Evolutionary conservation across 345 rosid species (phyloP).

Genomic region (Salix arbutifolia): DNA sequence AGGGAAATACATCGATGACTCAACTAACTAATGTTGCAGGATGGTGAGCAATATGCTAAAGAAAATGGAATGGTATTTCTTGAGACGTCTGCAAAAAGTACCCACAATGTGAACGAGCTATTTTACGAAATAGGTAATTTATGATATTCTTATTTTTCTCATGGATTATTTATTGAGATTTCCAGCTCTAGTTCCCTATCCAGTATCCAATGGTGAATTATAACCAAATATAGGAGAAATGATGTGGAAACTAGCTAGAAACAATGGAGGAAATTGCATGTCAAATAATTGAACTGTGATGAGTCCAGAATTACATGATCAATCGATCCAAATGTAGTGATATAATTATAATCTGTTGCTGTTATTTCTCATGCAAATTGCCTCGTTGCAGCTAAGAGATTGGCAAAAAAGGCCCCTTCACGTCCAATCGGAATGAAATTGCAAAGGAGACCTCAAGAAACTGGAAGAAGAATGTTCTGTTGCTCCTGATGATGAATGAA

Average conservation of each 20-base stretch:
- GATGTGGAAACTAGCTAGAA: neutral
- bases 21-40: slow-evolving; percentile 35
- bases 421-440: slow-evolving; percentile 64
- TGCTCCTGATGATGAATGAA: slow-evolving; percentile 41
- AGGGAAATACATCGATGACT: neutral
- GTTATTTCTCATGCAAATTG: neutral
- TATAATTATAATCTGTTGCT: neutral
- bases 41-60: slow-evolving; percentile 57
- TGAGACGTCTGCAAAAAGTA: slow-evolving; percentile 69
- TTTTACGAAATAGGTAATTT: slow-evolving; percentile 65
- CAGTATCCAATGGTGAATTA: neutral
- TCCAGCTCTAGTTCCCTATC: no score
- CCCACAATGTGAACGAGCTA: slow-evolving; percentile 70
- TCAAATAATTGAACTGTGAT: neutral
- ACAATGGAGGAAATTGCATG: neutral
- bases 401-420: slow-evolving; percentile 55
- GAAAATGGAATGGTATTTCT: slow-evolving; percentile 62
- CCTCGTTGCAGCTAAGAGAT: slow-evolving; percentile 52
- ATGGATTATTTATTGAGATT: no score
- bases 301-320: neutral
- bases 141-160: no score
- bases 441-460: slow-evolving; percentile 40
- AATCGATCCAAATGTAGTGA: neutral
- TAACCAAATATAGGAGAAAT: neutral
- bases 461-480: slow-evolving; percentile 49